Evolutionary conservation across 1,284 basidiomycete genomes (phyloP).

Genomic region (Coniophora puteana): DNA sequence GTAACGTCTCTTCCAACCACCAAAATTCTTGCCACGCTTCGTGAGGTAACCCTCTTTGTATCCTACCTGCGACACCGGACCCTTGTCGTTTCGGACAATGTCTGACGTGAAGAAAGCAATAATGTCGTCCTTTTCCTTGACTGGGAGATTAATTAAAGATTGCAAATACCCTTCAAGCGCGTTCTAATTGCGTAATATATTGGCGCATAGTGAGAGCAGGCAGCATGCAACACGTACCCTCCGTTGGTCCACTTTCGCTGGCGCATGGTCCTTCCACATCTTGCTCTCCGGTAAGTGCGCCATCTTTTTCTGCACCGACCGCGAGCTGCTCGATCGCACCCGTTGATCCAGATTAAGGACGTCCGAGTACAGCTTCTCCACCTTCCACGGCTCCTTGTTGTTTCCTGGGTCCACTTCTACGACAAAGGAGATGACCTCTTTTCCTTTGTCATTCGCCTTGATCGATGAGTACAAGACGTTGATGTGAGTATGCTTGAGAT

Average conservation of each 20-base stretch:
- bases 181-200: slow-evolving; percentile 39
- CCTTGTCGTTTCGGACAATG: slow-evolving; percentile 69
- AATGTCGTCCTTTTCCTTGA: slow-evolving; percentile 88
- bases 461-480: slow-evolving; percentile 74
- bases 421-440: slow-evolving; percentile 83
- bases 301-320: slow-evolving; percentile 74
- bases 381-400: slow-evolving; percentile 77
- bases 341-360: slow-evolving; percentile 82
- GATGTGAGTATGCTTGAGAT: slow-evolving; percentile 63
- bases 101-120: slow-evolving; percentile 93
- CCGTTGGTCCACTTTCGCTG: slow-evolving; percentile 92
- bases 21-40: slow-evolving; percentile 96
- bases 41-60: slow-evolving; percentile 96
- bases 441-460: slow-evolving; percentile 80
- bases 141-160: slow-evolving; percentile 77
- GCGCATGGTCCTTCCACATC: slow-evolving; percentile 95
- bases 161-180: slow-evolving; percentile 87
- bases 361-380: slow-evolving; percentile 93
- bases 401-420: slow-evolving; percentile 64
- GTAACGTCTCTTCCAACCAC: slow-evolving; percentile 93
- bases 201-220: too few species aligned
- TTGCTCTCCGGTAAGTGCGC: slow-evolving; percentile 84
- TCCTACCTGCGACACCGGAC: slow-evolving; percentile 74
- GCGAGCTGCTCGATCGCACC: slow-evolving; percentile 61
- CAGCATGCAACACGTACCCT: slow-evolving; percentile 54